Evolutionary conservation across 257 asterid genomes (phyloP), one percentile per base, ranked within the genome.

Genomic region (Plantago elongata): DNA sequence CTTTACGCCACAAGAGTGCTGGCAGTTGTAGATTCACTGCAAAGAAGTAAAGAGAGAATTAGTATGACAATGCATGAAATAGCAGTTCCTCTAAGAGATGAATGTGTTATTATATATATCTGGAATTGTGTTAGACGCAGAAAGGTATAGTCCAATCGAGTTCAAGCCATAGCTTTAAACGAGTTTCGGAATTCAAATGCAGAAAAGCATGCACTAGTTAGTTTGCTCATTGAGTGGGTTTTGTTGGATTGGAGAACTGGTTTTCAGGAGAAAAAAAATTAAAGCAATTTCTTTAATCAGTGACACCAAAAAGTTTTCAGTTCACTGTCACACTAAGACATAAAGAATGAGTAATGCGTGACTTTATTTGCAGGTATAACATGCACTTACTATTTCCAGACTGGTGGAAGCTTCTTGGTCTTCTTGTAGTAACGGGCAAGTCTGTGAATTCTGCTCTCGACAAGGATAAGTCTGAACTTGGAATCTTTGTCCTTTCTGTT

Each of bases 401-500:
- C 90, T 15, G 87, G 90, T 51, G 90, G 90, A 51, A 83, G 90
- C 84, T 83, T 83, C 79, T 83, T 83, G 9, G 90, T 83, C 66
- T 83, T 80, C 77, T 83, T 83, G 60, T 83, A 83, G 78, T 83
- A 83, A 57, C 90, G 90, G 62, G 90, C 87, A 51, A 78, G 81
- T 30, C 87, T 71, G 73, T 81, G 87, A 59, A 81, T 81, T 54
- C 83, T 81, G 81, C 90, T 83, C 71, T 83, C 90, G 8, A 83
- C 86, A 50, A 83, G 86, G 76, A 83, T 83, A 47, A 83, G 67
- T 73, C 84, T 83, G 22, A 83, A 83, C 60, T 83, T 83, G 73
- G 90, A 83, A 54, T 84, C 91, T 72, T 81, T 84, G 78, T 84
- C 88, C 80, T 84, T 84, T 22, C 88, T 84, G 79, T 84, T 84